Evolutionary conservation across 345 rosid genomes (phyloP).

Genomic region (Dovyalis caffra): DNA sequence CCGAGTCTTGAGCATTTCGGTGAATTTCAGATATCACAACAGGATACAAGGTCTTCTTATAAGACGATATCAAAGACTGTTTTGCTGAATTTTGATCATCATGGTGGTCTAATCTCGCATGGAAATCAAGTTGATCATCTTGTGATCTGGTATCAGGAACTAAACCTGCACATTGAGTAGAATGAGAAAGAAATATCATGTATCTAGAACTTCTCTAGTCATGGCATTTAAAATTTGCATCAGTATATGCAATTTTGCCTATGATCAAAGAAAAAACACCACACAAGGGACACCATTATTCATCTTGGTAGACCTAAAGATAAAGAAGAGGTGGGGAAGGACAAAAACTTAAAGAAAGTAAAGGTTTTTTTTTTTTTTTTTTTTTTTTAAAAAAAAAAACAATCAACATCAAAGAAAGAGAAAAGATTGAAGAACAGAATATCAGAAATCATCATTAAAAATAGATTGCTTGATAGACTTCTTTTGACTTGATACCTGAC

Average conservation of each 20-base stretch:
- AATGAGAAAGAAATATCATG: not conserved
- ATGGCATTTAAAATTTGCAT: not conserved
- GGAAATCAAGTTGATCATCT: slow-evolving; percentile 51
- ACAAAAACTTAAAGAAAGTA: no score
- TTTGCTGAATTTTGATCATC: slow-evolving; percentile 71
- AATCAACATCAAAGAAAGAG: not conserved
- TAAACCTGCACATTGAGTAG: slow-evolving; percentile 45
- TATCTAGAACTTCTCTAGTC: not conserved
- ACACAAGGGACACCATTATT: not conserved
- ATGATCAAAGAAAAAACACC: not conserved
- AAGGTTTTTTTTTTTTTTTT: no score
- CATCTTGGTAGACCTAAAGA: not conserved
- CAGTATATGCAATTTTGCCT: not conserved
- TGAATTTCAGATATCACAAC: slow-evolving; percentile 52
- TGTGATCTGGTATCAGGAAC: slow-evolving; percentile 48
- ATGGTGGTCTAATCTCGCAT: slow-evolving; percentile 44
- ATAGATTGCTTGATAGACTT: not conserved
- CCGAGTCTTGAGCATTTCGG: slow-evolving; percentile 32
- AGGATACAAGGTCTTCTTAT: slow-evolving; percentile 56
- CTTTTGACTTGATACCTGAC: not conserved
- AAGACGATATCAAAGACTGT: slow-evolving; percentile 54
- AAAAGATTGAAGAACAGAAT: not conserved
- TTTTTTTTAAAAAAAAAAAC: not conserved
- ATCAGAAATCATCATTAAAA: not conserved
- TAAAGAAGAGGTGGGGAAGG: not conserved